A percentile compares a stretch with the other conserved stretches of the same genome.
These are phyloP conservation scores for Oryza nivara DNA, from an alignment of 176 grass and related monocot species.

Conservation along the genomic window DNA sequence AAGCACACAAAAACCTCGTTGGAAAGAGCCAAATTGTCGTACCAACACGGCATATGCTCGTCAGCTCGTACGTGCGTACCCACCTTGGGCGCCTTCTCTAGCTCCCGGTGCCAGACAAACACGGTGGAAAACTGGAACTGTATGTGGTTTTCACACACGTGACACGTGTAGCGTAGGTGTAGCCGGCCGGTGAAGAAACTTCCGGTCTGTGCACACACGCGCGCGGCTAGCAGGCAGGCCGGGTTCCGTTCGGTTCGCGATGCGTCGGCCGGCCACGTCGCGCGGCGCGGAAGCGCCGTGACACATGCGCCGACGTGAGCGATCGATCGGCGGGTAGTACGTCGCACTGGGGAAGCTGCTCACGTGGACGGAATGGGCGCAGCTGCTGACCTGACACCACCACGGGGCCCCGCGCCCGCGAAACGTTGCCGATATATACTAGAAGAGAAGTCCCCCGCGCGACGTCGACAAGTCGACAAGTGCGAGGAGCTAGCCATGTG, in stretches of 20 bases:
- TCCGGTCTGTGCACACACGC: neutral
- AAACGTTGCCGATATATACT: no score
- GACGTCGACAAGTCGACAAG: neutral
- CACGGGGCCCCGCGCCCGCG: no score
- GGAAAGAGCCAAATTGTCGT: neutral
- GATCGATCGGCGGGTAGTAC: neutral
- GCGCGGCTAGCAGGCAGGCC: neutral
- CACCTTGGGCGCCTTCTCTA: neutral
- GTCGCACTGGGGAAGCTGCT: neutral
- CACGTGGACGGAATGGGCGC: no score
- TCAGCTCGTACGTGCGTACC: neutral
- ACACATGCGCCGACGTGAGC: slow-evolving; percentile 18
- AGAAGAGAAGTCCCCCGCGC: neutral
- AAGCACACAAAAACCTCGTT: neutral
- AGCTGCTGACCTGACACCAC: neutral
- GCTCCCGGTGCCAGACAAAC: neutral
- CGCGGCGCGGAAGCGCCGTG: neutral
- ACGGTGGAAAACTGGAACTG: neutral
- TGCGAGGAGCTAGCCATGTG: neutral
- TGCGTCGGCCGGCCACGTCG: neutral
- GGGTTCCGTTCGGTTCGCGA: neutral
- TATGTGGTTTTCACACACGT: neutral
- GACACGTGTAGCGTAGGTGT: neutral
- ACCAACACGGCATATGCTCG: neutral
- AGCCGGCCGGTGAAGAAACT: neutral